Percentiles rank a stretch among this genome's conserved stretches.
Evolutionary conservation across 768 basidiomycete species (phyloP).

Genomic region (Pisolithus marmoratus): DNA sequence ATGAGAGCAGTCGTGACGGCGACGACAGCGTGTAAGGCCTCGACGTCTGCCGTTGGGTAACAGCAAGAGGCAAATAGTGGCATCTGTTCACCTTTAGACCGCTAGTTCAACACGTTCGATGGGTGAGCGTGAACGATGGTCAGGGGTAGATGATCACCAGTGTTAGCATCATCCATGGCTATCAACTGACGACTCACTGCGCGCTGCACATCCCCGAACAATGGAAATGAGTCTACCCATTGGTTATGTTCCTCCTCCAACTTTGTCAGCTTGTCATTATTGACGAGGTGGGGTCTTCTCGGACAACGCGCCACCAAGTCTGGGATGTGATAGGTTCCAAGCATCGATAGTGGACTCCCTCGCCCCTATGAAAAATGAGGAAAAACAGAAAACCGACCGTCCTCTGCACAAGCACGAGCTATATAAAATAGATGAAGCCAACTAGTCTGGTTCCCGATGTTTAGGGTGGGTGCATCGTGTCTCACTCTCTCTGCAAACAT

Average conservation of each 20-base stretch:
- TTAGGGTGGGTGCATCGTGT: too few species aligned
- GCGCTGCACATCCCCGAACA: slow-evolving; percentile 11
- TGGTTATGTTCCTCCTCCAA: slow-evolving; percentile 11
- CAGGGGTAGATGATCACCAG: too few species aligned
- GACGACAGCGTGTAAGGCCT: slow-evolving; percentile 13
- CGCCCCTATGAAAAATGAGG: too few species aligned
- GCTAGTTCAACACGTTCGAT: slow-evolving; percentile 3
- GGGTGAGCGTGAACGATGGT: too few species aligned
- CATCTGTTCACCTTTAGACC: slow-evolving; percentile 18
- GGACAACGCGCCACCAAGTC: slow-evolving; percentile 1
- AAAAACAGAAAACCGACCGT: too few species aligned
- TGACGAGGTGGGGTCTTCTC: slow-evolving; percentile 12
- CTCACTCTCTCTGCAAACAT: too few species aligned
- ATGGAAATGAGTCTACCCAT: slow-evolving; percentile 15
- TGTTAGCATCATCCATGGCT: neutral
- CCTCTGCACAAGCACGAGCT: too few species aligned
- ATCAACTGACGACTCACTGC: slow-evolving; percentile 3
- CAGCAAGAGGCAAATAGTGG: slow-evolving; percentile 14
- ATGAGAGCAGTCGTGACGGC: slow-evolving; percentile 16
- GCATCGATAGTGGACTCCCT: too few species aligned
- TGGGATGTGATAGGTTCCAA: neutral
- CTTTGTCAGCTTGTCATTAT: slow-evolving; percentile 11
- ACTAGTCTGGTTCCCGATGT: too few species aligned
- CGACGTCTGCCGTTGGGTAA: slow-evolving; percentile 14
- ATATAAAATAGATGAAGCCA: too few species aligned